Conservation (phyloP, 352 stramenopile genomes). For the Phytopythium mirpurense region DNA sequence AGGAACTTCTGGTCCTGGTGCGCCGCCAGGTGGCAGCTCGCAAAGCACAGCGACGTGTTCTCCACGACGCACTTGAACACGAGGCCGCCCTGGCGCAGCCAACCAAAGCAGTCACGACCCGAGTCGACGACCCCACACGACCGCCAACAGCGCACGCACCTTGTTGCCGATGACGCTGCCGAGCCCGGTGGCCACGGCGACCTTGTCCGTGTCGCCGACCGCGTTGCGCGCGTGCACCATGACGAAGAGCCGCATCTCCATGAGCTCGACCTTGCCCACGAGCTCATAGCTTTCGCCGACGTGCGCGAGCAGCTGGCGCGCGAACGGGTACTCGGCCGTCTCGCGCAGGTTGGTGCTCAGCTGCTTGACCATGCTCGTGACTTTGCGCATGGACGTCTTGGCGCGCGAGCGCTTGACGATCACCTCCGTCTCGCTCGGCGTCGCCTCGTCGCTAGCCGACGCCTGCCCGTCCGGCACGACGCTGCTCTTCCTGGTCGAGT, state of each 20-base stretch:
- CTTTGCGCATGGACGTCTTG: slow-evolving; percentile 68
- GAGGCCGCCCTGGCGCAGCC: slow-evolving; percentile 47
- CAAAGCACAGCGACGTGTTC: slow-evolving; percentile 80
- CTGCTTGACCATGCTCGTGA: slow-evolving; percentile 54
- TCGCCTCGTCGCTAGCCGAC: neutral
- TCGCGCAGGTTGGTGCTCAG: slow-evolving; percentile 64
- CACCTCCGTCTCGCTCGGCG: slow-evolving; percentile 28
- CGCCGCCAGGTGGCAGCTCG: slow-evolving; percentile 80
- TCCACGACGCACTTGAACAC: slow-evolving; percentile 71
- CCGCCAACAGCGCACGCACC: slow-evolving; percentile 15
- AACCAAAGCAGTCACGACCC: too few species aligned
- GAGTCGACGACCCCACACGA: too few species aligned
- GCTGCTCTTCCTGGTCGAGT: neutral
- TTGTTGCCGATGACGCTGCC: slow-evolving; percentile 83
- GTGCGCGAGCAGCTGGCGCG: slow-evolving; percentile 52
- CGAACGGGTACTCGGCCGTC: slow-evolving; percentile 68
- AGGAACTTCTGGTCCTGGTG: slow-evolving; percentile 85
- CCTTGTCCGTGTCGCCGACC: slow-evolving; percentile 60
- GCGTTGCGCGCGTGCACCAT: slow-evolving; percentile 60
- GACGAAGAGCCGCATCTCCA: slow-evolving; percentile 79
- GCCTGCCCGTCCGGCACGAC: neutral
- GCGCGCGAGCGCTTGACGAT: slow-evolving; percentile 58
- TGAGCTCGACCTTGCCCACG: slow-evolving; percentile 66
- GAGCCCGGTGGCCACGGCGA: slow-evolving; percentile 64
- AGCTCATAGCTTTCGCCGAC: slow-evolving; percentile 52